Base-by-base conservation (phyloP, 2,329 filamentous ascomycete species). In the Colletotrichum theobromicola region DNA sequence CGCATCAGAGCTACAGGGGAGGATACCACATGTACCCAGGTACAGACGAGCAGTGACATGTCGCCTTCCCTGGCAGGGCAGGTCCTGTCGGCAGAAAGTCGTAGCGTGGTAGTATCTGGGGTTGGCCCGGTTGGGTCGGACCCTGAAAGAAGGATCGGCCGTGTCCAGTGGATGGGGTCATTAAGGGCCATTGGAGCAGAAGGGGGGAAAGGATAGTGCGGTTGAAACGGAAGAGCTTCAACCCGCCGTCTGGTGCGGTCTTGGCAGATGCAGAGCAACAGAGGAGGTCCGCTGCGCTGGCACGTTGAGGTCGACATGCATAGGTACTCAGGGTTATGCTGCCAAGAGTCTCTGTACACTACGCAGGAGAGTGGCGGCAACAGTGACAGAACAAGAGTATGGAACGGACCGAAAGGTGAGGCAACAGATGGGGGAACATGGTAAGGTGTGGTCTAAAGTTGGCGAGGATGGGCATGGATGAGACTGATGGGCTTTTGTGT, bases 151-250 rank as follows among this genome's bases (percentile, higher is more conserved):
- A 67, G 68, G 72, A 72, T 75, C 61, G 72, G 35, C 72, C 62
- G 62, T 67, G 72, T 67, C 72, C 72, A 72, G 68, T 67, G 35
- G 46, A 75, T 62, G 67, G 61, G 68, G 42, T 50, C 70, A 68
- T 37, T 32, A 32, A 42, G 42, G 42, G 35, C 55, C 46, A 72
- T 58, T 30, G 57, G 57, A 35, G 62, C 63, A 67, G 57, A 63
- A 26, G 72, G 46, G 42, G 72, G 42, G 50, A 66, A 32, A 57
- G 62, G 61, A 67, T 63, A 67, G 68, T 37, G 68, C 57, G 72
- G 68, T 72, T 75, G 72, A 75, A 75, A 75, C 72, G 72, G 62
- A 67, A 62, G 72, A 75, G 72, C 62, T 75, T 75, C 62, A 72
- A 72, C 63, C 62, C 68, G 72, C 57, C 57, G 72, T 67, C 69